Conservation (phyloP, 2,329 filamentous ascomycete genomes). For the Paecilomyces dactylethromorphus region DNA sequence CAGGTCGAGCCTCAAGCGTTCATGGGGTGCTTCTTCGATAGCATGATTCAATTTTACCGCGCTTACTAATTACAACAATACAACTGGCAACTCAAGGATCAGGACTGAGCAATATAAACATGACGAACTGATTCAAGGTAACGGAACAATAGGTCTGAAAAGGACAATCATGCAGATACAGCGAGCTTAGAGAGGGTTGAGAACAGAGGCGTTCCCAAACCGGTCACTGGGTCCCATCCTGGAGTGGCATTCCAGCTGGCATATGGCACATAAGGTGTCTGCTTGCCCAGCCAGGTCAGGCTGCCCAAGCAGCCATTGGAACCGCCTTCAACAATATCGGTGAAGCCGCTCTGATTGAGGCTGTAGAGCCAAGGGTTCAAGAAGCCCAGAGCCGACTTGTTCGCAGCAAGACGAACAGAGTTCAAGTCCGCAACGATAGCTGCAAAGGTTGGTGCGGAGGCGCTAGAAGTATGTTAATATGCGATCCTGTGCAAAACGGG, state of each 20-base stretch:
- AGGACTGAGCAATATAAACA: neutral
- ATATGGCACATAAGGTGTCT: constrained; percentile 32
- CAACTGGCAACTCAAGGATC: neutral
- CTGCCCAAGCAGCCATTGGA: constrained; percentile 40
- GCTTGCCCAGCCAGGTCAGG: constrained; percentile 25
- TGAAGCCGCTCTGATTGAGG: constrained; percentile 37
- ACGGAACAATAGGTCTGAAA: neutral
- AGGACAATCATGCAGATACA: neutral
- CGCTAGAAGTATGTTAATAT: constrained; percentile 25
- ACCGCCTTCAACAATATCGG: constrained; percentile 43
- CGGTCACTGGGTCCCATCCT: constrained; percentile 38
- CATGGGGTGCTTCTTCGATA: too few species aligned
- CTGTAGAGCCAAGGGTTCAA: constrained; percentile 57
- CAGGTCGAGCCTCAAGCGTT: too few species aligned
- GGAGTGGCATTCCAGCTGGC: constrained; percentile 46
- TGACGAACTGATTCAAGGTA: neutral
- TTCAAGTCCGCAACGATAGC: constrained; percentile 60
- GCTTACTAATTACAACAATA: neutral
- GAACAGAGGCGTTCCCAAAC: constrained; percentile 29
- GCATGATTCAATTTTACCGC: neutral
- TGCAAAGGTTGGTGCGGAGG: constrained; percentile 57
- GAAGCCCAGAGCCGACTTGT: constrained; percentile 50
- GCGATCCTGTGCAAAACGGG: neutral
- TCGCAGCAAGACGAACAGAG: constrained; percentile 51
- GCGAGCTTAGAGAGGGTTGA: constrained; percentile 12